Base-by-base conservation (phyloP, 306 rosid genomes). In the Cucumis melo region DNA sequence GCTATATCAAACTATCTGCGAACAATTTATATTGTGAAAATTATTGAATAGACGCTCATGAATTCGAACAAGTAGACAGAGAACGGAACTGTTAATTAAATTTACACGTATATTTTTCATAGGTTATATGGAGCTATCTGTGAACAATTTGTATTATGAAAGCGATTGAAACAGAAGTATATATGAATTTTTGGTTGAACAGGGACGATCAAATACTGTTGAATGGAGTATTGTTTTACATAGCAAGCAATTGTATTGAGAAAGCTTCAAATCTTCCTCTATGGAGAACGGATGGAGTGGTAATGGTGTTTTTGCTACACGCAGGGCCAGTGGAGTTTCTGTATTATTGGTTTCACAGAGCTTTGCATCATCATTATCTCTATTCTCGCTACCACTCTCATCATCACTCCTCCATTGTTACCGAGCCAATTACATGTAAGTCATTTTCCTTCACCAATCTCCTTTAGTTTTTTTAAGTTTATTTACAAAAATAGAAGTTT, bases 321-420 rank as follows among this genome's bases (percentile, higher is more conserved):
- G 76, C 80, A 9, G 79, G 86, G 15, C 83, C 74, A 0, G 87
- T 84, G n/a, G 89, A 86, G 80, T 86, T 81, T 12, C 51, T 86
- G 15, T 80, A 86, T 17, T 86, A 86, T 61, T 84, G 89, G 89
- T 39, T 86, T 5, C 89, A 86, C 63, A 86, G 84, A 80, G 89
- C 86, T n/a, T 82, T 86, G 10, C 89, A 86, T 65, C 86, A 84
- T 66, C 87, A 82, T 65, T 86, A 32, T 10, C 89, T 86, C 12
- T 86, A 84, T 58, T 80, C 84, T 44, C 86, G 84, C 70, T 84
- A 84, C 57, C 89, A 84, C 32, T 84, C 87, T 8, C 87, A 82
- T 27, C 87, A 86, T 44, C 89, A 86, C 59, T 82, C 86, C 50
- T 86, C 89, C n/a, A 78, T 86, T 15, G 86, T 82, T 74, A 86